A percentile compares a stretch with the other conserved stretches of the same genome.
These are phyloP conservation scores for Hexamita inflata DNA, from an alignment of 208 protist genomes.

Conservation along the genomic window DNA sequence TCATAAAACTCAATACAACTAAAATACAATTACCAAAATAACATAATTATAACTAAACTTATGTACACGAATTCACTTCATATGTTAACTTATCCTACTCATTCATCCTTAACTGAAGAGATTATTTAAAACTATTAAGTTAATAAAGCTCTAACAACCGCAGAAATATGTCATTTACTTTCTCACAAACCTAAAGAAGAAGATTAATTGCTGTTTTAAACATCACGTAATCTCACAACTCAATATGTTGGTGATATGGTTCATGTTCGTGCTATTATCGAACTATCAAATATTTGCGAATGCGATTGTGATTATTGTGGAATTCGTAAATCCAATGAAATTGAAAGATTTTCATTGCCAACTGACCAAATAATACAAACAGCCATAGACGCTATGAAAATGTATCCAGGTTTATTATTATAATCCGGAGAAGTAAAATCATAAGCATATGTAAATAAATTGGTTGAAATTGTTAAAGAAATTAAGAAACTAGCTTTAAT, in stretches of 20 bases:
- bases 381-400: neutral
- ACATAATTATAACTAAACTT: no score
- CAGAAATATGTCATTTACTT: no score
- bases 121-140: no score
- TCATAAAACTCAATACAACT: no score
- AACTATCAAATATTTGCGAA: neutral
- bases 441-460: neutral
- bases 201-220: no score
- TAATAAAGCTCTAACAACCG: no score
- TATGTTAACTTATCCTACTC: no score
- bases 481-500: neutral
- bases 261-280: neutral
- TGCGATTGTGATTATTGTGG: neutral
- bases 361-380: neutral
- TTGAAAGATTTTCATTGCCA: neutral
- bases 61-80: no score
- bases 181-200: no score
- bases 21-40: no score
- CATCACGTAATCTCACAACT: no score
- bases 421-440: neutral
- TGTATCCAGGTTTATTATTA: neutral
- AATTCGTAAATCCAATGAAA: neutral
- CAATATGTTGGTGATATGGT: neutral
- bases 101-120: no score
- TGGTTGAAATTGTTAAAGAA: neutral